Evolutionary conservation across 2,329 filamentous ascomycete species (phyloP).

Genomic region (Cryoendolithus antarcticus): DNA sequence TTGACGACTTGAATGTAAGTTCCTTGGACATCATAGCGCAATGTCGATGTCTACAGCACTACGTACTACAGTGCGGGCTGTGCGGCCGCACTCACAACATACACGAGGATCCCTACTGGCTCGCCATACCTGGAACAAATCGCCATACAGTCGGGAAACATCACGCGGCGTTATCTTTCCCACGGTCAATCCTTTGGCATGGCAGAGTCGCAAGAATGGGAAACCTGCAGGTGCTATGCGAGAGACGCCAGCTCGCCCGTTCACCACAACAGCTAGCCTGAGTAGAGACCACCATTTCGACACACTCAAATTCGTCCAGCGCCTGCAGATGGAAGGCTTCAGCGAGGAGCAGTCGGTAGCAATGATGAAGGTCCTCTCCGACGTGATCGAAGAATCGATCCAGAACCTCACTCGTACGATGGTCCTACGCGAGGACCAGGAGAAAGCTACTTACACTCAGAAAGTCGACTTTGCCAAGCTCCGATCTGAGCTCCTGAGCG

Average conservation of each 20-base stretch:
- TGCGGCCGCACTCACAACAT: too few relatives aligned
- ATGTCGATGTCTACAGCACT: too few relatives aligned
- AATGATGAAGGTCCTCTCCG: conserved; percentile 94
- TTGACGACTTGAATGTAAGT: too few relatives aligned
- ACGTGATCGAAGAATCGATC: conserved; percentile 96
- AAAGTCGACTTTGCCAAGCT: conserved; percentile 98
- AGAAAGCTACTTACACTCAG: conserved; percentile 64
- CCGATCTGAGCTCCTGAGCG: conserved; percentile 80
- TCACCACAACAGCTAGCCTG: conserved; percentile 54
- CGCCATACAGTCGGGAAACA: too few relatives aligned
- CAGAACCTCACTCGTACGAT: conserved; percentile 96
- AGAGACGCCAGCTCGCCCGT: conserved; percentile 25
- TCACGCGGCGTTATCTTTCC: too few relatives aligned
- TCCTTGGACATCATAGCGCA: too few relatives aligned
- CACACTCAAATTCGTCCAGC: conserved; percentile 91
- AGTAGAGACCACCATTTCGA: conserved; percentile 88
- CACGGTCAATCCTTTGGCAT: too few relatives aligned
- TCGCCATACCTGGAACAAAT: too few relatives aligned
- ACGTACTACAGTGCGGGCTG: too few relatives aligned
- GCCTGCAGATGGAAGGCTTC: conserved; percentile 80
- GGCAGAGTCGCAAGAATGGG: background rate
- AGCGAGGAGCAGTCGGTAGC: conserved; percentile 89
- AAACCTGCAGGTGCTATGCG: background rate
- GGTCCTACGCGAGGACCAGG: conserved; percentile 89
- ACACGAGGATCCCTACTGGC: too few relatives aligned